Percentiles rank a stretch among this genome's conserved stretches.
These are phyloP conservation scores for Dalbergia oliveri DNA, from an alignment of 306 rosid species.

Conservation along the genomic window DNA sequence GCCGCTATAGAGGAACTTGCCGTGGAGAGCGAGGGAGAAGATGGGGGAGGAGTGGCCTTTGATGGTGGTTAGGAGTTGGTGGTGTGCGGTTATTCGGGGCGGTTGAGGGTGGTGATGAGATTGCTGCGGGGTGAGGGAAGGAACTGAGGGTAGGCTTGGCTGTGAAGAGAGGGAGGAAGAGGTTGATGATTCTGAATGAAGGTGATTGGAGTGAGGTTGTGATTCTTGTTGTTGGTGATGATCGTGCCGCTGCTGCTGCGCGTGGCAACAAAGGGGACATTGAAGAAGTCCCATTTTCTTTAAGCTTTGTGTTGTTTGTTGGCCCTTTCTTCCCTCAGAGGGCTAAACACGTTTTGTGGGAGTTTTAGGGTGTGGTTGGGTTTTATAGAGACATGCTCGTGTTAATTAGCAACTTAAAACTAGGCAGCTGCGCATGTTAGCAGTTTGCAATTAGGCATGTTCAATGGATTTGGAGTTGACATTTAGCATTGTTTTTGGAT, in stretches of 20 bases:
- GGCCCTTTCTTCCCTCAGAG: not conserved
- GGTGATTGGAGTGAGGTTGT: conserved; percentile 40
- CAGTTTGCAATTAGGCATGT: not conserved
- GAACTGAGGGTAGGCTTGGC: conserved; percentile 79
- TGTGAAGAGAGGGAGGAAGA: conserved; percentile 70
- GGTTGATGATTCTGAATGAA: conserved; percentile 57
- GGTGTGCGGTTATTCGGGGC: conserved; percentile 39
- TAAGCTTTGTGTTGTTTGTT: conserved; percentile 1
- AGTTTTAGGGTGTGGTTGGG: conserved; percentile 11
- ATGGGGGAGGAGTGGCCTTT: conserved; percentile 57
- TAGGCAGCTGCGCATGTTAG: conserved; percentile 23
- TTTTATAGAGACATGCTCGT: conserved; percentile 43
- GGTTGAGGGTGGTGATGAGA: not conserved
- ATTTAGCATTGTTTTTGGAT: too few species aligned
- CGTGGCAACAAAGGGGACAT: conserved; percentile 52
- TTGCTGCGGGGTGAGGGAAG: conserved; percentile 55
- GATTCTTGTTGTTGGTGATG: conserved; percentile 39
- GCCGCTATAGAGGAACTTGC: conserved; percentile 58
- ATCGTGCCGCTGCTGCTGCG: not conserved
- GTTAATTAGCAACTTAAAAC: conserved; percentile 12
- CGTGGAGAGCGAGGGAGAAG: conserved; percentile 58
- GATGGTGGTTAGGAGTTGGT: conserved; percentile 54
- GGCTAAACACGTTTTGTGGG: not conserved
- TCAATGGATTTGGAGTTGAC: not conserved
- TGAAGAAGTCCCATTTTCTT: conserved; percentile 58